Evolutionary conservation across 2,329 filamentous ascomycete species (phyloP).

Genomic region (Diaporthe velutina): DNA sequence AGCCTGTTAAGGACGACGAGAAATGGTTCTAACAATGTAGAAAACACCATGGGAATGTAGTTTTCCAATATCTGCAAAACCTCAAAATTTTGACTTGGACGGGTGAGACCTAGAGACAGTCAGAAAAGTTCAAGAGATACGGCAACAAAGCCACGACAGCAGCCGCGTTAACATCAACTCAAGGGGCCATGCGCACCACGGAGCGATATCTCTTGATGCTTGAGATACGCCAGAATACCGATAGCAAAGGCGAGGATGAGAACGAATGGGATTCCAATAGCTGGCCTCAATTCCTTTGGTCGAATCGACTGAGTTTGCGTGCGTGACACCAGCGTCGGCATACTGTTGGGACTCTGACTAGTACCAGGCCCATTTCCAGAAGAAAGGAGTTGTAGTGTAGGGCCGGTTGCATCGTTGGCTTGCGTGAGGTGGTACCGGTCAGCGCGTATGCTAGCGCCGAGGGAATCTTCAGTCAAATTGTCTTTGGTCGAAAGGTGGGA

Average conservation of each 20-base stretch:
- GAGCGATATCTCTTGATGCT: constrained; percentile 34
- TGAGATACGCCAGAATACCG: constrained; percentile 37
- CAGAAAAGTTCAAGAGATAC: not conserved
- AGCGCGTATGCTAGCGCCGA: not conserved
- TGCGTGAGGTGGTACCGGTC: constrained; percentile 3
- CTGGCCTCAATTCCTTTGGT: constrained; percentile 12
- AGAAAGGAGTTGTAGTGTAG: not conserved
- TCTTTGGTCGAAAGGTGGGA: constrained; percentile 33
- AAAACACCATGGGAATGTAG: constrained; percentile 67
- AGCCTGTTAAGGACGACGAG: constrained; percentile 68
- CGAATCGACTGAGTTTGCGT: not conserved
- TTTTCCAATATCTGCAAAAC: constrained; percentile 56
- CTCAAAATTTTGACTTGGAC: constrained; percentile 50
- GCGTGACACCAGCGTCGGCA: not conserved
- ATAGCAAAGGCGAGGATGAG: constrained; percentile 33
- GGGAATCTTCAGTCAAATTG: constrained; percentile 24
- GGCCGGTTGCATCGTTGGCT: not conserved
- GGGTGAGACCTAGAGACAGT: constrained; percentile 45
- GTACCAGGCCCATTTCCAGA: not conserved
- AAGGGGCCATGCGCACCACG: constrained; percentile 34
- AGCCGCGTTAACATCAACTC: not conserved
- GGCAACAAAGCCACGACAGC: too few species aligned
- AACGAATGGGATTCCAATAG: constrained; percentile 9
- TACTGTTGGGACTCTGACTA: not conserved
- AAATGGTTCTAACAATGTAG: constrained; percentile 68